Base-by-base conservation (phyloP, 768 basidiomycete species). In the Mycena filopes region DNA sequence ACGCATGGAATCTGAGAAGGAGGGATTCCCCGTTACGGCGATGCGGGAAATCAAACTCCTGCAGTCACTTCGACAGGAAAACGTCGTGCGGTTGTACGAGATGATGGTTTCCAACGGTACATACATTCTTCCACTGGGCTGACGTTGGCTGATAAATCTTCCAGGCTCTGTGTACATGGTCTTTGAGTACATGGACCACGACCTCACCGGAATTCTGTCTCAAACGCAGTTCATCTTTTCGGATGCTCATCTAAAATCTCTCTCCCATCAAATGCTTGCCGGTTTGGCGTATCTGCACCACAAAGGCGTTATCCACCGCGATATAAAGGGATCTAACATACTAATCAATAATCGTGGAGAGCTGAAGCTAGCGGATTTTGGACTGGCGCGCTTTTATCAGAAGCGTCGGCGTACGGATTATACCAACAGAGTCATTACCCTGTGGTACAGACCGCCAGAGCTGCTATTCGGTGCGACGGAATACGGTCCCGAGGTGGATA, bases 301-400 rank as follows among this genome's bases (percentile, higher is more conserved):
- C 76, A 94, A 95, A 74, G 93, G 94, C 6, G 94, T 99, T 66
- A 93, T 99, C 60, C 98, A 99, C 76, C 91, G 98, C 21, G 98
- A 99, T 78, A 95, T 99, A 79, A 99, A 99, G 77, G 97, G 98
- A 21, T 98, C 96, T 7, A 99, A 99, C 74, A 99, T 99, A 72
- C 82, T 99, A 26, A 83, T 99, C 65, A 95, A 94, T 72, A 92
- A 93, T 58, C 84, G 84, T 49, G 98, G 98, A 8, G 94, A 97
- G 77, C 85, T 99, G 63, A 99, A 99, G 79, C 86, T 99, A 20
- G 98, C 87, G 11, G 98, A 99, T 79, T 99, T 99, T 77, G 98
- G 98, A 45, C 85, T 99, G 18, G 98, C 98, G 10, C 87, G 98
- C 54, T 94, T 98, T 76, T 99, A 97, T 78, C 92, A 95, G 77